These are phyloP conservation scores for Thielaviopsis euricoi DNA, from an alignment of 2,329 filamentous ascomycete genomes.

Conservation along the genomic window DNA sequence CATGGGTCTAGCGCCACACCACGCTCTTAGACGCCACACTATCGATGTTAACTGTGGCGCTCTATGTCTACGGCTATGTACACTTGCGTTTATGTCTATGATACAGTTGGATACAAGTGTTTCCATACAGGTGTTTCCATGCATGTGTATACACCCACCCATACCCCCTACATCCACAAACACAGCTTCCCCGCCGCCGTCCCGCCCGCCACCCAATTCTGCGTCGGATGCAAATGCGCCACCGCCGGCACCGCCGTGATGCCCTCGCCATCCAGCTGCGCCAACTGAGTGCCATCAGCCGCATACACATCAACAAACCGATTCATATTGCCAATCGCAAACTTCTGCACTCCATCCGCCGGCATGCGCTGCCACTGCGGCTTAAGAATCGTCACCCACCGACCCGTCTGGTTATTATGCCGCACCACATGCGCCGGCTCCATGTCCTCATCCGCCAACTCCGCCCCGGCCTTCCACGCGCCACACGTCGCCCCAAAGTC, in stretches of 20 bases:
- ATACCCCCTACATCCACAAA: constrained; percentile 57
- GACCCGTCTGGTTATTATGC: constrained; percentile 92
- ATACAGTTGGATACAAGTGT: too few relatives aligned
- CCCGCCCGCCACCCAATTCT: constrained; percentile 84
- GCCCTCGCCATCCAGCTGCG: constrained; percentile 71
- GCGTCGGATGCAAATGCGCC: constrained; percentile 71
- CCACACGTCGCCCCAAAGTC: constrained; percentile 48
- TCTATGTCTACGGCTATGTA: too few relatives aligned
- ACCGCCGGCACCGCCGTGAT: constrained; percentile 93
- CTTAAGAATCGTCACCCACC: constrained; percentile 75
- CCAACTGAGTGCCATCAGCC: constrained; percentile 67
- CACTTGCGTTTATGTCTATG: too few relatives aligned
- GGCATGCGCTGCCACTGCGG: constrained; percentile 80
- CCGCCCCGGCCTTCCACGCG: constrained; percentile 41
- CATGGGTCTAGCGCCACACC: too few relatives aligned
- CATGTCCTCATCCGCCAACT: constrained; percentile 46
- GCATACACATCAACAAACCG: constrained; percentile 87
- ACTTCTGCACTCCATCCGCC: constrained; percentile 63
- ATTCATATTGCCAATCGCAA: constrained; percentile 95
- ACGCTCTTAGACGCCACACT: too few relatives aligned
- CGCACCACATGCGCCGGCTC: constrained; percentile 50
- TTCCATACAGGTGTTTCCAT: too few relatives aligned
- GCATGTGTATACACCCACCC: too few relatives aligned
- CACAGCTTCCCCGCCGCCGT: constrained; percentile 86
- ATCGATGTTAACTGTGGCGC: too few relatives aligned